Evolutionary conservation across 1,139 yeast species (phyloP).

Genomic region (Cylindricascospora bacillispora): DNA sequence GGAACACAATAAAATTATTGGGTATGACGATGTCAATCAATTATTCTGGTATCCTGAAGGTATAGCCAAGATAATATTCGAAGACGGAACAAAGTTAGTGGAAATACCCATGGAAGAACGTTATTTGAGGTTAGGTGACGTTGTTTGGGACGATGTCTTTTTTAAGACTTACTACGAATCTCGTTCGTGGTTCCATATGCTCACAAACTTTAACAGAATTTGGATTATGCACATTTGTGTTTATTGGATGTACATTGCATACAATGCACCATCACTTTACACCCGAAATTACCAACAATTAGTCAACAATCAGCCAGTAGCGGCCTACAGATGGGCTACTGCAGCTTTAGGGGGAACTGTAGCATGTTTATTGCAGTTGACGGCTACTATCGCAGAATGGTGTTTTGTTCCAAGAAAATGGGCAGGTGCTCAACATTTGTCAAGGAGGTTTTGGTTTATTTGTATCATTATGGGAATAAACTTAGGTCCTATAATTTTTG

Average conservation of each 20-base stretch:
- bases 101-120: constrained; percentile 87
- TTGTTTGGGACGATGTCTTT: constrained; percentile 82
- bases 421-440: constrained; percentile 97
- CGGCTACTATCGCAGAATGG: constrained; percentile 91
- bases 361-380: constrained; percentile 67
- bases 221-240: constrained; percentile 87
- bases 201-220: constrained; percentile 93
- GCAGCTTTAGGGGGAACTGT: constrained; percentile 86
- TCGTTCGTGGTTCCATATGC: constrained; percentile 94
- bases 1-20: constrained; percentile 87
- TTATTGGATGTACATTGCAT: constrained; percentile 92
- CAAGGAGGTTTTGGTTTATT: constrained; percentile 74
- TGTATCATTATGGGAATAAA: constrained; percentile 53
- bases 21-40: constrained; percentile 97
- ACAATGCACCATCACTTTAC: constrained; percentile 82
- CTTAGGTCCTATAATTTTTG: constrained; percentile 76
- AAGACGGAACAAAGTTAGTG: constrained; percentile 82
- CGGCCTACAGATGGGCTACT: constrained; percentile 86
- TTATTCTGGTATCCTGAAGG: constrained; percentile 99
- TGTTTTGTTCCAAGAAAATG: constrained; percentile 92
- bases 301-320: constrained; percentile 68
- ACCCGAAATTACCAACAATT: constrained; percentile 79
- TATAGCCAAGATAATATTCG: constrained; percentile 79
- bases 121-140: constrained; percentile 80
- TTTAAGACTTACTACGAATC: constrained; percentile 94